These are phyloP conservation scores for Pseudisothecium myosuroides DNA, from an alignment of 225 moss, liverwort and hornwort genomes.

Conservation along the genomic window DNA sequence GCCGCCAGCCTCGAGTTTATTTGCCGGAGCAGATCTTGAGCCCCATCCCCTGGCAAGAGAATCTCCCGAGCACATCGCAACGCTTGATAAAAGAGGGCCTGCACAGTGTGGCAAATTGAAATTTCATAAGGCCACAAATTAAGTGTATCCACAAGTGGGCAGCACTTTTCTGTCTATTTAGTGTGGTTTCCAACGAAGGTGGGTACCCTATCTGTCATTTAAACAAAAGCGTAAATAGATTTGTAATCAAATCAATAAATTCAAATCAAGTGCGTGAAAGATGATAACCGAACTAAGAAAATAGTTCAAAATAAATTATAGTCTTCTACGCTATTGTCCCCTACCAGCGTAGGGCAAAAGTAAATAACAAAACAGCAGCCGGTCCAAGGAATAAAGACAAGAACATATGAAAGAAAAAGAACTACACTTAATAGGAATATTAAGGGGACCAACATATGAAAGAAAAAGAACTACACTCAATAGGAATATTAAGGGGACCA, in stretches of 20 bases:
- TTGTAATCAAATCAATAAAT: not conserved
- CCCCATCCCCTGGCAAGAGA: slow-evolving; percentile 56
- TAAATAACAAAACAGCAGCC: not conserved
- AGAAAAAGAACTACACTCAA: too few relatives aligned
- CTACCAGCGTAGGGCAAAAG: not conserved
- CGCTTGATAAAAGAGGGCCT: slow-evolving; percentile 89
- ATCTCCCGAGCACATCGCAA: slow-evolving; percentile 81
- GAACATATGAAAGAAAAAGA: not conserved
- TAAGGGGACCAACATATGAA: too few relatives aligned
- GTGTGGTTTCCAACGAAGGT: not conserved
- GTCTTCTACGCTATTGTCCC: not conserved
- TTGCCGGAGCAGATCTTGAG: slow-evolving; percentile 41
- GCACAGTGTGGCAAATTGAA: not conserved
- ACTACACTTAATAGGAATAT: too few relatives aligned
- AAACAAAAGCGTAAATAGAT: not conserved
- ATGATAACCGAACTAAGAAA: not conserved
- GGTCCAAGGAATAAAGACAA: not conserved
- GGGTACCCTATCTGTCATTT: not conserved
- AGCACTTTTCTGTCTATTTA: not conserved
- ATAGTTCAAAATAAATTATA: not conserved
- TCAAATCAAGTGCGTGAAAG: not conserved
- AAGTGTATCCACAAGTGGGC: not conserved
- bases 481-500: too few relatives aligned
- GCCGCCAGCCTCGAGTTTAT: slow-evolving; percentile 64
- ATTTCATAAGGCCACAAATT: not conserved